Evolutionary conservation across 176 grass and related monocot genomes (phyloP), one percentile per base, ranked within the genome.

Genomic region (Oropetium thomaeum): DNA sequence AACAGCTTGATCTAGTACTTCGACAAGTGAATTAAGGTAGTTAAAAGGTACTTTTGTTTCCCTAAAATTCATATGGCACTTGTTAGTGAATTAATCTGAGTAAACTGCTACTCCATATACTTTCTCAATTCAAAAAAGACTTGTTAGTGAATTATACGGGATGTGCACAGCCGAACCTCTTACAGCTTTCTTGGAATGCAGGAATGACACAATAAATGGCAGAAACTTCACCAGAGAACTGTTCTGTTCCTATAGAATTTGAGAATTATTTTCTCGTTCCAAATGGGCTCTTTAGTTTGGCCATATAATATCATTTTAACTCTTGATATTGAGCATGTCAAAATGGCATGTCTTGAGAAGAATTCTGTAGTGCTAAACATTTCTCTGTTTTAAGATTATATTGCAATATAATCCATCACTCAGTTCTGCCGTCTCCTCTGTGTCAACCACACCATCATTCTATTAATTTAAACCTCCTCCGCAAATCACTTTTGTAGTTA

Each of bases 11-110:
- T 78, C 11, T 43, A 34, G 31, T 27, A 29, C 10, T 58, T 58
- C 45, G 39, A 14, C 39, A 66, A 33, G 68, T 41, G 31, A 65
- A 41, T 71, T 73, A 25, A 79, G 27, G 61, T 87, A 43, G 20
- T 38, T 87, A 49, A 58, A 87, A 29, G 58, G 59, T 87, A 38
- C 19, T 58, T 58, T 8, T 47, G 17, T 67, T 48, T 48, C 62
- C 44, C 11, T 60, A 28, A 78, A 37, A 29, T 66, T 40, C 25
- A 16, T 8, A 5, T 67, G 7, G 16, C 16, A 38, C 15, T 66
- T 68, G 1, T 22, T 60, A 41, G 25, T 39, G 33, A 45, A 83
- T 33, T 52, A 43, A 33, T 62, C 17, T 41, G 30, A 62, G 20
- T 69, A 83, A 37, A 16, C 3, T 54, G 3, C 23, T 31, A 41